Conservation (phyloP, 2,329 filamentous ascomycete genomes). For the Thermochaetoides dissita region DNA sequence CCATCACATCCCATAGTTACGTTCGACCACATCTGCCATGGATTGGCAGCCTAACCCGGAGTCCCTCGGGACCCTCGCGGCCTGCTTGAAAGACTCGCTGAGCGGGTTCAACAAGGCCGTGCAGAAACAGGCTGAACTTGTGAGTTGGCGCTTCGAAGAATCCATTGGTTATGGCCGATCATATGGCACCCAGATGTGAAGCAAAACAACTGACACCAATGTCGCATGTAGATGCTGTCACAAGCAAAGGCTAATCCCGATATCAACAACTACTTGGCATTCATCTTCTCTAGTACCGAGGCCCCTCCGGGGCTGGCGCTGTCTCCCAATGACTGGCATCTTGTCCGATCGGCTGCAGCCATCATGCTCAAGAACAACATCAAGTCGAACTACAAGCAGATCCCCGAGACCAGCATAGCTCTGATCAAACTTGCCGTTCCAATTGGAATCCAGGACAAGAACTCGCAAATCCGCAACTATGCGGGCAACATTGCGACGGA, state of each 20-base stretch:
- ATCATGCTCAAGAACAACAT: constrained; percentile 96
- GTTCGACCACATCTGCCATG: constrained; percentile 23
- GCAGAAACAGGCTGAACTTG: constrained; percentile 80
- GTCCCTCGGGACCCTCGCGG: constrained; percentile 76
- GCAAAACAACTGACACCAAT: constrained; percentile 5
- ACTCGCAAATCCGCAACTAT: constrained; percentile 70
- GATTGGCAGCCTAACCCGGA: constrained; percentile 84
- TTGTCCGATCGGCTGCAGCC: constrained; percentile 74
- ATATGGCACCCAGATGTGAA: neutral
- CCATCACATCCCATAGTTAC: neutral
- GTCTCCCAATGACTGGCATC: constrained; percentile 48
- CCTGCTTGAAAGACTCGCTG: constrained; percentile 82
- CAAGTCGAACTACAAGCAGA: constrained; percentile 57
- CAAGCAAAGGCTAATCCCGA: constrained; percentile 82
- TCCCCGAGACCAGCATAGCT: constrained; percentile 56
- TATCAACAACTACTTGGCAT: constrained; percentile 94
- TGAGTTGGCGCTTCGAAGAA: constrained; percentile 33
- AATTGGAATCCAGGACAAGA: constrained; percentile 65
- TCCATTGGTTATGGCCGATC: neutral
- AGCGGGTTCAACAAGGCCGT: constrained; percentile 66
- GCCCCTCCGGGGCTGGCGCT: constrained; percentile 46
- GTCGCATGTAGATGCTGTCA: constrained; percentile 60
- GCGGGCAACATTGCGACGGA: constrained; percentile 92
- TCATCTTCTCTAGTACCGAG: constrained; percentile 63
- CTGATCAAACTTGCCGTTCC: constrained; percentile 72